Conservation (phyloP, 1,139 yeast species). For the Yamadazyma membranifaciens region DNA sequence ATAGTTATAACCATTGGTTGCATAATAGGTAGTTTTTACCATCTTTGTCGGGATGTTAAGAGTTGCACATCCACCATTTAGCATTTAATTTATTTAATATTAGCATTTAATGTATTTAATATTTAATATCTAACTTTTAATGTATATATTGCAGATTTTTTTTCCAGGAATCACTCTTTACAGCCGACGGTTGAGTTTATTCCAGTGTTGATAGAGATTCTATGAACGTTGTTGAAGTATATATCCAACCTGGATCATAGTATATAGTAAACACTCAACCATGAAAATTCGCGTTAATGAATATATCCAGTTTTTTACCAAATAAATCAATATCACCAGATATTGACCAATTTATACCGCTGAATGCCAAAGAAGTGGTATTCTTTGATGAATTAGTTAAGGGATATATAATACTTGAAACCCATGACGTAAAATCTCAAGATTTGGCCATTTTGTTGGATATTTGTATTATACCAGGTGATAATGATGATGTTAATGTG, state of each 20-base stretch:
- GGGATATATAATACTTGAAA: constrained; percentile 9
- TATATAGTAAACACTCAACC: no score
- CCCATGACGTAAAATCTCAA: background rate
- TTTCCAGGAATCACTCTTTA: no score
- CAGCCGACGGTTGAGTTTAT: no score
- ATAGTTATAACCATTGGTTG: constrained; percentile 31
- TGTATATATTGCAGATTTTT: no score
- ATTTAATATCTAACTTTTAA: no score
- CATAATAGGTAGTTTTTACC: constrained; percentile 25
- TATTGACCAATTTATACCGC: background rate
- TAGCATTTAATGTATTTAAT: no score
- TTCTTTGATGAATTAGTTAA: constrained; percentile 14
- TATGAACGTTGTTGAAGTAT: no score
- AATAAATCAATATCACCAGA: constrained; percentile 2
- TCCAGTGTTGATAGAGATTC: no score
- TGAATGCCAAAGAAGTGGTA: constrained; percentile 1
- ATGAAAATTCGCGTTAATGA: background rate
- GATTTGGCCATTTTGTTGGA: constrained; percentile 20
- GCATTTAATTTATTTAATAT: no score
- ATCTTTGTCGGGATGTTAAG: constrained; percentile 5
- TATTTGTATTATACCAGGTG: constrained; percentile 29
- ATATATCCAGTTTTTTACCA: constrained; percentile 5
- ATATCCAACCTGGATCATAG: background rate
- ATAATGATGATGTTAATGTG: constrained; percentile 14
- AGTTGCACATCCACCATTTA: background rate